Base-by-base conservation (phyloP, 257 asterid genomes). In the Buddleja alternifolia region DNA sequence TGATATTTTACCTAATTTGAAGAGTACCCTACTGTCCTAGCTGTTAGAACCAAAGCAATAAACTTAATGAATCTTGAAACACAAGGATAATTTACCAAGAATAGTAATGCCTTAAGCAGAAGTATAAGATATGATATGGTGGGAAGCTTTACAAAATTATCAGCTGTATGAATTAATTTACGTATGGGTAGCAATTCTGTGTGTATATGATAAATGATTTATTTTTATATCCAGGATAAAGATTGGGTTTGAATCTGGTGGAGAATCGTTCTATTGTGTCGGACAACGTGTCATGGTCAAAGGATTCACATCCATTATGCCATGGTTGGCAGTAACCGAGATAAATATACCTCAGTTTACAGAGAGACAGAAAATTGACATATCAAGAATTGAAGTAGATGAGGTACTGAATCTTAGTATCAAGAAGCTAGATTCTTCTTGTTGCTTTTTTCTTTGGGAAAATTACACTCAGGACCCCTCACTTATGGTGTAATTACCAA, bases 261-360 rank as follows among this genome's bases (percentile, higher is more conserved):
- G 95, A 65, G 97, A 91, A 75, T 58, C 71, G 64, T 91, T 91
- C 77, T 83, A 87, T 63, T 87, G 88, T 63, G 74, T 79, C 73
- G 97, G 97, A 60, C 91, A 85, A 69, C 88, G 71, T 47, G 92
- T 86, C 73, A 75, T 45, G 10, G 71, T 69, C 66, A 87, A 85
- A 73, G 96, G 96, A 77, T 91, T 91, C 78, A 89, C 96, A 34
- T 76, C 96, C 47, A 81, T 91, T 63, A 91, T 91, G 96, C 95
- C 97, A 42, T 91, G 97, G 97, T 77, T 87, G 85, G 95, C 96
- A 59, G 84, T 91, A 50, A 70, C 71, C 14, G 96, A 87, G 79
- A 89, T 77, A 66, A 83, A 83, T 67, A 83, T 89, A 66, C 97
- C 97, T n/a, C 84, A 80, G 67, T 91, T 91, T 63, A 55, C 77